phyloP scores from a whole-genome alignment of 176 grass and related monocot species.

The Tillandsia fasciculata region DNA sequence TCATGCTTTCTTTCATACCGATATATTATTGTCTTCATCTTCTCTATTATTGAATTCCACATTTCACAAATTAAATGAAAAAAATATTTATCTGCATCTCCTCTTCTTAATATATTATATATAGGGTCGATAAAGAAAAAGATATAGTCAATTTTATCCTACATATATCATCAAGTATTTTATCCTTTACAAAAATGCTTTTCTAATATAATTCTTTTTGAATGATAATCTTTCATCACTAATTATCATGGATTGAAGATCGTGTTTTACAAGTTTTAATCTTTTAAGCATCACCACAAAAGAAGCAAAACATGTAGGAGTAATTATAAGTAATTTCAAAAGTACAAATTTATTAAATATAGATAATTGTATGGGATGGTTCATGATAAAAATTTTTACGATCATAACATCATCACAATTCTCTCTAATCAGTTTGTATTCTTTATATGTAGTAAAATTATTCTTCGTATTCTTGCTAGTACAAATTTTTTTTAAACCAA shows the following conservation, averaged over 20 bases:
- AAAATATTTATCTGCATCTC: too few species aligned
- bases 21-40: too few species aligned
- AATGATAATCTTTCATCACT: background rate
- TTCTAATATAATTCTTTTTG: background rate
- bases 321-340: constrained; percentile 23
- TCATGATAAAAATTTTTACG: constrained; percentile 13
- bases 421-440: background rate
- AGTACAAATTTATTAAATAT: constrained; percentile 11
- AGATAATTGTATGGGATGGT: background rate
- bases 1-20: too few species aligned
- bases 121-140: too few species aligned
- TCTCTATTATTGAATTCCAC: too few species aligned
- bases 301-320: constrained; percentile 2
- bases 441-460: background rate
- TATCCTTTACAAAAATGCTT: background rate
- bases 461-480: background rate
- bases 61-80: too few species aligned
- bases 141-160: too few species aligned
- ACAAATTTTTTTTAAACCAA: constrained; percentile 12
- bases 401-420: background rate
- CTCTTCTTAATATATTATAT: too few species aligned
- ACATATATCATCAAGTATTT: too few species aligned
- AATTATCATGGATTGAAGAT: constrained; percentile 11
- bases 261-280: background rate
- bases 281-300: background rate